Evolutionary conservation across 345 rosid species (phyloP).

Genomic region (Orychophragmus violaceus): DNA sequence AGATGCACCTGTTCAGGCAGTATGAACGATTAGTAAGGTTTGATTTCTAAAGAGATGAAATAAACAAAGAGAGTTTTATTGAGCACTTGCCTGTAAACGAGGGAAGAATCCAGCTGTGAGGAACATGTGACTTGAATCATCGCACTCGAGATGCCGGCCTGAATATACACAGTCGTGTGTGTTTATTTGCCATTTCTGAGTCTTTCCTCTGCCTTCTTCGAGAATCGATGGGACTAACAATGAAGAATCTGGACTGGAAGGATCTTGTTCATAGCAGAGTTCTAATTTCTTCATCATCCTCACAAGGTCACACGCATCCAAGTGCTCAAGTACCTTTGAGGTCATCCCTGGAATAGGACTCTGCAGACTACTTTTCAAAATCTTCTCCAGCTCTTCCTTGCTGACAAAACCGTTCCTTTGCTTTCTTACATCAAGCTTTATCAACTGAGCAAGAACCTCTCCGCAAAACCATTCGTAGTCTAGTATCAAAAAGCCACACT

Average conservation of each 20-base stretch:
- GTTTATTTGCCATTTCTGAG: constrained; percentile 71
- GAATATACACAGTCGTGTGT: constrained; percentile 51
- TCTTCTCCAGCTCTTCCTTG: constrained; percentile 70
- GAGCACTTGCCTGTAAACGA: constrained; percentile 65
- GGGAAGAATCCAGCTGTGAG: constrained; percentile 92
- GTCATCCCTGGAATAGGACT: constrained; percentile 85
- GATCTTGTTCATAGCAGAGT: constrained; percentile 76
- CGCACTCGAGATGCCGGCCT: constrained; percentile 90
- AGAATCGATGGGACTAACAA: constrained; percentile 80
- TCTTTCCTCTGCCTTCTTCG: constrained; percentile 89
- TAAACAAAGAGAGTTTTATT: neutral
- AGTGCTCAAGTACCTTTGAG: constrained; percentile 73
- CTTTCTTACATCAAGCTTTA: constrained; percentile 60
- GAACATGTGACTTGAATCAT: constrained; percentile 84
- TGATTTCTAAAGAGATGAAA: constrained; percentile 12
- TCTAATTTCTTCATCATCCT: constrained; percentile 86
- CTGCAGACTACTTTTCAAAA: constrained; percentile 64
- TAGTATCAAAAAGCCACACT: constrained; percentile 59
- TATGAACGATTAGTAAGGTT: neutral
- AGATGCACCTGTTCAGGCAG: constrained; percentile 65
- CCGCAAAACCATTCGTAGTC: constrained; percentile 88
- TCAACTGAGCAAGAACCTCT: constrained; percentile 76
- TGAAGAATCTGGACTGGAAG: constrained; percentile 58
- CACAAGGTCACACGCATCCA: constrained; percentile 61
- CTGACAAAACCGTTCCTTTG: constrained; percentile 67